These are phyloP conservation scores for Beauveria scarabaeidicola DNA, from an alignment of 2,329 filamentous ascomycete species.

Conservation along the genomic window DNA sequence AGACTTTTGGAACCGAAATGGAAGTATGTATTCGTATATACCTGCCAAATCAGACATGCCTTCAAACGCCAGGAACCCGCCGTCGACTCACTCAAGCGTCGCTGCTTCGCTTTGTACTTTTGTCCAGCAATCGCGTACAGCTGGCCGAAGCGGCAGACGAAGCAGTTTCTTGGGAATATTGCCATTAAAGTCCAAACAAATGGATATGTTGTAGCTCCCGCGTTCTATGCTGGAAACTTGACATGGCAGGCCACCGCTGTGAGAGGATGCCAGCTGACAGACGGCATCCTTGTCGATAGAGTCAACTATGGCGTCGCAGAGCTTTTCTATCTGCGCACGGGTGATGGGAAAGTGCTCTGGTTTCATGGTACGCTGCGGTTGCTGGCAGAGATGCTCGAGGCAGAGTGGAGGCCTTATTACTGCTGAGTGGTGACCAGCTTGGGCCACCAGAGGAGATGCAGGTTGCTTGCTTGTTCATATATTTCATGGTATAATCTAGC, in stretches of 20 bases:
- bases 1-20: neutral
- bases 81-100: neutral
- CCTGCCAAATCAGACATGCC: neutral
- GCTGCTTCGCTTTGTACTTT: slow-evolving; percentile 1
- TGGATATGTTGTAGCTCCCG: slow-evolving; percentile 1
- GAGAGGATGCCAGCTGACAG: neutral
- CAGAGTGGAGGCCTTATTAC: no score
- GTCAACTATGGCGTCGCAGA: neutral
- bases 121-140: neutral
- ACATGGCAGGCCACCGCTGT: neutral
- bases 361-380: neutral
- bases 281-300: neutral
- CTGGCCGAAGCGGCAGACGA: neutral
- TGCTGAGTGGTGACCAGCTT: neutral
- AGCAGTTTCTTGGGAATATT: neutral
- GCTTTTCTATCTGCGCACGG: neutral
- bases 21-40: neutral
- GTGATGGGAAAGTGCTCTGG: neutral
- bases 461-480: no score
- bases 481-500: no score
- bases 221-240: neutral
- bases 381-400: neutral
- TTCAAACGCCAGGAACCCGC: neutral
- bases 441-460: no score
- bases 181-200: neutral